Evolutionary conservation across 331 rosid species (phyloP), one percentile per base, ranked within the genome.

Genomic region (Saraca asoca): DNA sequence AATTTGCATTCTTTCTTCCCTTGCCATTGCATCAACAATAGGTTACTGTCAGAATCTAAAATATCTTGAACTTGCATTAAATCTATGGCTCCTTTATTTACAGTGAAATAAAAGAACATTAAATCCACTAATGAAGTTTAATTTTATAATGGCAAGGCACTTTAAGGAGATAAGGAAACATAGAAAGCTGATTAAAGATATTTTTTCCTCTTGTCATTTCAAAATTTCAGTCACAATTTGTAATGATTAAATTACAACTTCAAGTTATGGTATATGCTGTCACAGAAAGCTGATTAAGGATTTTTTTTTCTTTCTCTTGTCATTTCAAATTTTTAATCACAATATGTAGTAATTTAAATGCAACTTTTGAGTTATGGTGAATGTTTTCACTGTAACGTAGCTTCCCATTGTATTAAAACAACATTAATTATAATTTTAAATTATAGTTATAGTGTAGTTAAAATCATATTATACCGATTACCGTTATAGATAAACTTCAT

Each of bases 131-230:
- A 12, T 42, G 33, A 34, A 56, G 61, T 65, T 56, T 37, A 66
- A 24, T 19, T 35, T 35, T 39, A 15, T 62, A 62, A 54, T 75
- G 71, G 80, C 61, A 37, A 37, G 39, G 64, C 75, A 68, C 45
- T 53, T 67, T 35, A n/a, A 10, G 0, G 62, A 52, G 75, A 64
- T 19, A 59, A 60, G 58, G 48, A 11, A 11, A 24, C 16, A 19
- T 24, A 24, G 31, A 24, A 24, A 24, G 31, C 31, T 24, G 2
- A 24, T 1, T 24, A 24, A 24, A 3, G 31, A 24, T 24, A 24
- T 24, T 24, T 24, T 24, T 24, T 24, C 3, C 31, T 24, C 31
- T 24, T 24, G 31, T 3, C 31, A 24, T 24, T 24, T 3, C 31
- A 24, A 24, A 24, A 1, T 24, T 24, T 24, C 3, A 24, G 3